phyloP scores from a whole-genome alignment of 2,329 filamentous ascomycete species.

The Plenodomus lindquistii region DNA sequence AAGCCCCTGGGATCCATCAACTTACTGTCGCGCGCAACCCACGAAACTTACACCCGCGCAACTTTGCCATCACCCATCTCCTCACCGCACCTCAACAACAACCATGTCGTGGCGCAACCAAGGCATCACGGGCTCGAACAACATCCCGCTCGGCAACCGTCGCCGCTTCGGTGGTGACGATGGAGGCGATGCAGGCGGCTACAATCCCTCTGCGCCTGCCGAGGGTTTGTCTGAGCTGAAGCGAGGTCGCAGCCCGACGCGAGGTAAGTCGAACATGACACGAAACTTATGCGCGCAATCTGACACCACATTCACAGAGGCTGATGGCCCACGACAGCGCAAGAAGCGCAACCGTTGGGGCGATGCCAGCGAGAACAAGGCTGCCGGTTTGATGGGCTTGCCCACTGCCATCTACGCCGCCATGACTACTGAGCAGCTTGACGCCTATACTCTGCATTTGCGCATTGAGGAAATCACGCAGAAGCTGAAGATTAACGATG shows the following conservation, averaged over 20 bases:
- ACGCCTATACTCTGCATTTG: slow-evolving; percentile 93
- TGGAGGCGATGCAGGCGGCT: slow-evolving; percentile 47
- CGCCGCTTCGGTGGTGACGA: slow-evolving; percentile 77
- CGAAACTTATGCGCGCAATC: not conserved
- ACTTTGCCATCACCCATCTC: slow-evolving; percentile 13
- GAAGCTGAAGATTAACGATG: slow-evolving; percentile 98
- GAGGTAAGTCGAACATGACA: slow-evolving; percentile 59
- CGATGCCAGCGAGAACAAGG: slow-evolving; percentile 96
- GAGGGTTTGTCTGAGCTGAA: slow-evolving; percentile 63
- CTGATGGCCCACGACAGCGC: slow-evolving; percentile 81
- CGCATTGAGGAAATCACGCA: slow-evolving; percentile 99
- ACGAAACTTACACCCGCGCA: slow-evolving; percentile 1
- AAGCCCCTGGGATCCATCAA: too few species aligned
- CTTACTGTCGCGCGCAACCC: slow-evolving; percentile 9
- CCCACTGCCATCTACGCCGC: slow-evolving; percentile 94
- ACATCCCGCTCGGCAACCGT: slow-evolving; percentile 87
- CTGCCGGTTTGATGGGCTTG: slow-evolving; percentile 94
- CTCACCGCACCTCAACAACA: slow-evolving; percentile 14
- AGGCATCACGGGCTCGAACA: slow-evolving; percentile 97
- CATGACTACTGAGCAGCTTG: slow-evolving; percentile 98
- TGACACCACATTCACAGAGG: slow-evolving; percentile 31
- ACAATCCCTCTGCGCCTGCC: slow-evolving; percentile 50
- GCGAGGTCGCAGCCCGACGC: slow-evolving; percentile 90
- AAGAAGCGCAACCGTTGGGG: slow-evolving; percentile 99
- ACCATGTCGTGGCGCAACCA: slow-evolving; percentile 68